Percentiles rank a stretch among this genome's conserved stretches.
These are phyloP conservation scores for Avena insularis DNA, from an alignment of 176 grass and related monocot genomes.

Conservation along the genomic window DNA sequence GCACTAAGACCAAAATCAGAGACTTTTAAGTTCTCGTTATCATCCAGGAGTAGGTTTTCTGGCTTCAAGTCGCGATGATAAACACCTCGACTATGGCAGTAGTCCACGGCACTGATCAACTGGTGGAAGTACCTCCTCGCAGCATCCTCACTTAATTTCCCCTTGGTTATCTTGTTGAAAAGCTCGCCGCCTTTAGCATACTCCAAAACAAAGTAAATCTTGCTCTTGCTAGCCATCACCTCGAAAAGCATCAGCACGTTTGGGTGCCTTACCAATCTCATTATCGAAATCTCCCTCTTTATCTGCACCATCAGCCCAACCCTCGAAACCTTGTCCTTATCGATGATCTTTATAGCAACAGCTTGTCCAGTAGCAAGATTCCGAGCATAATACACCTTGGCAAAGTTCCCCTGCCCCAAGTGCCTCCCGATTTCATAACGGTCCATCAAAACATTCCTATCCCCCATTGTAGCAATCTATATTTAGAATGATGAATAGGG, in stretches of 20 bases:
- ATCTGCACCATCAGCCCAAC: conserved; percentile 49
- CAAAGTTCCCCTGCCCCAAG: conserved; percentile 63
- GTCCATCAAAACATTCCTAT: conserved; percentile 53
- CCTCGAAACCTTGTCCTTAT: conserved; percentile 52
- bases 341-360: conserved; percentile 70
- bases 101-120: conserved; percentile 54
- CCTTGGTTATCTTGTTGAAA: conserved; percentile 57
- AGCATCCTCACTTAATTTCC: conserved; percentile 48
- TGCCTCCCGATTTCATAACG: conserved; percentile 60
- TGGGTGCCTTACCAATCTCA: conserved; percentile 56
- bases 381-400: conserved; percentile 59
- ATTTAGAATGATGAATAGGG: not conserved
- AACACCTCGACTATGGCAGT: conserved; percentile 63
- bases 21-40: conserved; percentile 55
- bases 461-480: conserved; percentile 50
- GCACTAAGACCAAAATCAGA: conserved; percentile 59
- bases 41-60: conserved; percentile 55
- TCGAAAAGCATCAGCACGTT: conserved; percentile 61
- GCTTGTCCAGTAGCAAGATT: conserved; percentile 39
- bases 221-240: conserved; percentile 72
- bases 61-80: conserved; percentile 55
- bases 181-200: conserved; percentile 66
- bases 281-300: conserved; percentile 57
- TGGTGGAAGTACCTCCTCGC: conserved; percentile 62
- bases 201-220: conserved; percentile 76